These are phyloP conservation scores for Saturnispora quitensis DNA, from an alignment of 805 yeast species.

Conservation along the genomic window DNA sequence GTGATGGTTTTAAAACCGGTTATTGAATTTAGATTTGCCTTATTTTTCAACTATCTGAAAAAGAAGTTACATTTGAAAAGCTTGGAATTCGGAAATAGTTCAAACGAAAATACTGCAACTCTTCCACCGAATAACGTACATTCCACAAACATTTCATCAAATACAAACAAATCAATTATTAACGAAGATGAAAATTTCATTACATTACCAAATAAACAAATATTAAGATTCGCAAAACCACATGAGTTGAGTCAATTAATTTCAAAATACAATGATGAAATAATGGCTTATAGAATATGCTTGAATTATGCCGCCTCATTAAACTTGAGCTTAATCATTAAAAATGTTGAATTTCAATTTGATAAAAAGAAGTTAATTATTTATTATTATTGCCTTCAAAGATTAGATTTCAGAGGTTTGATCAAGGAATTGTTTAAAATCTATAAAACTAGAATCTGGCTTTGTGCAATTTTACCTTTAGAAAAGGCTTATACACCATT, in stretches of 20 bases:
- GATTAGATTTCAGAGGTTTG: slow-evolving; percentile 66
- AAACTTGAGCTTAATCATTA: slow-evolving; percentile 45
- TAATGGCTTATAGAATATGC: slow-evolving; percentile 61
- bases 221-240: slow-evolving; percentile 66
- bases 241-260: slow-evolving; percentile 55
- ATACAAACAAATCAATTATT: slow-evolving; percentile 25
- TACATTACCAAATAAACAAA: slow-evolving; percentile 71
- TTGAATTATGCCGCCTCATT: slow-evolving; percentile 32
- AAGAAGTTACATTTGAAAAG: slow-evolving; percentile 61
- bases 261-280: slow-evolving; percentile 60
- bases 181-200: slow-evolving; percentile 52
- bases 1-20: slow-evolving; percentile 64
- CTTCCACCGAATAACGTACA: slow-evolving; percentile 14
- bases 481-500: slow-evolving; percentile 27
- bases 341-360: slow-evolving; percentile 75
- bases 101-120: slow-evolving; percentile 19
- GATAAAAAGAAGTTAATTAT: slow-evolving; percentile 71
- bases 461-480: slow-evolving; percentile 58
- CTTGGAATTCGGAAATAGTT: slow-evolving; percentile 28
- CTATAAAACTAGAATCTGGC: slow-evolving; percentile 75
- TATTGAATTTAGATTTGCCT: slow-evolving; percentile 54
- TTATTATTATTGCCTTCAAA: slow-evolving; percentile 53
- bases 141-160: slow-evolving; percentile 10
- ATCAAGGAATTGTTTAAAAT: slow-evolving; percentile 67
- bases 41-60: slow-evolving; percentile 64